These are phyloP conservation scores for Sporodiniella umbellata DNA, from an alignment of 371 early-diverging fungal genomes.

Conservation along the genomic window DNA sequence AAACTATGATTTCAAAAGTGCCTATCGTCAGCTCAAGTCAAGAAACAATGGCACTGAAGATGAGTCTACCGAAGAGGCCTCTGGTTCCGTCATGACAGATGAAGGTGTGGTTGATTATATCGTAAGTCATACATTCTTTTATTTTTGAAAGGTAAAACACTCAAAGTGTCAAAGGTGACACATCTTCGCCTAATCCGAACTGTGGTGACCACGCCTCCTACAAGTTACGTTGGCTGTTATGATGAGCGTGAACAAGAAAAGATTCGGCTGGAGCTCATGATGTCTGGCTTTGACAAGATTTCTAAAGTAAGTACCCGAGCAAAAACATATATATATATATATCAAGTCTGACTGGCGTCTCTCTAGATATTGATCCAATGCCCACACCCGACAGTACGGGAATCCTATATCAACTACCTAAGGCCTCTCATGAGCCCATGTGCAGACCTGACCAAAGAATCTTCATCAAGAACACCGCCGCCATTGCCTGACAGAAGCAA, in stretches of 20 bases:
- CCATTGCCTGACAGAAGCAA: conserved; percentile 5
- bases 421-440: conserved; percentile 41
- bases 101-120: conserved; percentile 53
- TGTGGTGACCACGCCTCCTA: conserved; percentile 40
- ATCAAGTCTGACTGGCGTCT: conserved; percentile 15
- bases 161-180: conserved; percentile 42
- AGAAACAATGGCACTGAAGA: conserved; percentile 16
- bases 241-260: conserved; percentile 44
- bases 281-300: conserved; percentile 51
- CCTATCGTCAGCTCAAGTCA: conserved; percentile 35
- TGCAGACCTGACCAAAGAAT: conserved; percentile 26
- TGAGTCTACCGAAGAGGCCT: not conserved
- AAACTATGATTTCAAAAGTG: conserved; percentile 48
- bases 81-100: conserved; percentile 45
- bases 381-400: conserved; percentile 60
- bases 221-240: conserved; percentile 30
- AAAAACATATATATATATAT: not conserved
- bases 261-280: conserved; percentile 45
- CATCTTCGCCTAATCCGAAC: conserved; percentile 46
- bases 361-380: conserved; percentile 46
- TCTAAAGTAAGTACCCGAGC: conserved; percentile 36
- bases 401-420: conserved; percentile 38
- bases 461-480: not conserved
- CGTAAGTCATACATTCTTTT: conserved; percentile 15
- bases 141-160: not conserved